Conservation (phyloP, 768 basidiomycete species). For the Kwoniella dejecticola region DNA sequence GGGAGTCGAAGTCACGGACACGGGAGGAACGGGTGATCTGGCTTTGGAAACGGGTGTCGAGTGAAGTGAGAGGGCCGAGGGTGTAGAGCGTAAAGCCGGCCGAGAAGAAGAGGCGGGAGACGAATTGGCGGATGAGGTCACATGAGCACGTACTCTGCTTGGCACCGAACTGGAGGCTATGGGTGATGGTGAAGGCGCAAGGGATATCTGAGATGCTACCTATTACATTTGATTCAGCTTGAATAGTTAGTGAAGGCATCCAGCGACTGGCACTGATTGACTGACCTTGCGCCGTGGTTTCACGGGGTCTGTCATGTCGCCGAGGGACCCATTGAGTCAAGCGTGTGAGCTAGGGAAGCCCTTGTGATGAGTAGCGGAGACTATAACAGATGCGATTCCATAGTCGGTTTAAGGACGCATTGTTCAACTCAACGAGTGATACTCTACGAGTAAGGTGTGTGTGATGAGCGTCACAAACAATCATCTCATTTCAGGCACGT, state of each 20-base stretch:
- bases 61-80: slow-evolving; percentile 3
- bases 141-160: slow-evolving; percentile 7
- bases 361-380: too few relatives aligned
- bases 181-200: slow-evolving; percentile 17
- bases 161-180: background rate
- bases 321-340: background rate
- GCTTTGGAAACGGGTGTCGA: slow-evolving; percentile 14
- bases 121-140: slow-evolving; percentile 2
- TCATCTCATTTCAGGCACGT: background rate
- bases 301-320: slow-evolving; percentile 21
- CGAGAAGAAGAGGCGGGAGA: background rate
- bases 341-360: background rate
- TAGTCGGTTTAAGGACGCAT: too few relatives aligned
- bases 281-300: slow-evolving; percentile 26
- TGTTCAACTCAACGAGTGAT: too few relatives aligned
- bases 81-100: slow-evolving; percentile 15
- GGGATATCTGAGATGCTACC: slow-evolving; percentile 14
- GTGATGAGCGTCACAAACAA: background rate
- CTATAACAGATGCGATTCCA: too few relatives aligned
- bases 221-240: background rate
- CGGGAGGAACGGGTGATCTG: slow-evolving; percentile 20
- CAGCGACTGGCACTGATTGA: background rate
- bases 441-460: too few relatives aligned
- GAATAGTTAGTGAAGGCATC: background rate
- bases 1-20: background rate